Percentiles rank a stretch among this genome's conserved stretches.
These are phyloP conservation scores for Xanthoconium separans DNA, from an alignment of 1,284 basidiomycete species.

Conservation along the genomic window DNA sequence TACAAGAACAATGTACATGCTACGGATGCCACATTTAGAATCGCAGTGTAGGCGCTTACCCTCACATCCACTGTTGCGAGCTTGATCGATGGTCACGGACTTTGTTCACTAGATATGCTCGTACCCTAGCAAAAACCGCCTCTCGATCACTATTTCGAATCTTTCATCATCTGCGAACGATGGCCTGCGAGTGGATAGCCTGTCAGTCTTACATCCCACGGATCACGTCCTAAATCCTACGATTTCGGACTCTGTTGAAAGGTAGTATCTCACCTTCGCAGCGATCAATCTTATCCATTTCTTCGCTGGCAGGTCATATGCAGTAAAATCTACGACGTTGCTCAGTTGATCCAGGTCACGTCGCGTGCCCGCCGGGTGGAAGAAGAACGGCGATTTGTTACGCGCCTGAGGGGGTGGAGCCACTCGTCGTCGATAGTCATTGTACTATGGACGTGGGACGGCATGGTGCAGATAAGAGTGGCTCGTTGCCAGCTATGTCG, in stretches of 20 bases:
- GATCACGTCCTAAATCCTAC: too few relatives aligned
- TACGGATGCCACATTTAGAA: background rate
- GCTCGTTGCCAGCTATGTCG: too few relatives aligned
- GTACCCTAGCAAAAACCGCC: slow-evolving; percentile 11
- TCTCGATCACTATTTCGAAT: slow-evolving; percentile 10
- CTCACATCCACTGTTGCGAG: background rate
- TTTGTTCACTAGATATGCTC: slow-evolving; percentile 13
- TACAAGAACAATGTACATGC: slow-evolving; percentile 4
- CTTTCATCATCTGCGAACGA: background rate
- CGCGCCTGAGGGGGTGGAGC: too few relatives aligned
- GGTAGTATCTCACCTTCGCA: slow-evolving; percentile 7
- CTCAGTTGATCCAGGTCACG: background rate
- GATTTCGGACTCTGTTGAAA: background rate
- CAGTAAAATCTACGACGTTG: slow-evolving; percentile 10
- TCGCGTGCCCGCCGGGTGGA: background rate
- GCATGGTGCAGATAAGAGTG: too few relatives aligned
- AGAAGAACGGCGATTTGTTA: background rate
- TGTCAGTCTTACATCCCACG: background rate
- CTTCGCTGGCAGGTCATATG: slow-evolving; percentile 7
- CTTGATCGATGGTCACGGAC: background rate
- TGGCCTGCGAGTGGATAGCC: background rate
- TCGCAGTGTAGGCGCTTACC: background rate
- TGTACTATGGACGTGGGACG: too few relatives aligned
- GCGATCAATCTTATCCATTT: slow-evolving; percentile 12
- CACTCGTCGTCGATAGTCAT: too few relatives aligned